Percentiles rank a stretch among this genome's conserved stretches.
These are phyloP conservation scores for Viola odorata DNA, from an alignment of 345 rosid genomes.

Conservation along the genomic window DNA sequence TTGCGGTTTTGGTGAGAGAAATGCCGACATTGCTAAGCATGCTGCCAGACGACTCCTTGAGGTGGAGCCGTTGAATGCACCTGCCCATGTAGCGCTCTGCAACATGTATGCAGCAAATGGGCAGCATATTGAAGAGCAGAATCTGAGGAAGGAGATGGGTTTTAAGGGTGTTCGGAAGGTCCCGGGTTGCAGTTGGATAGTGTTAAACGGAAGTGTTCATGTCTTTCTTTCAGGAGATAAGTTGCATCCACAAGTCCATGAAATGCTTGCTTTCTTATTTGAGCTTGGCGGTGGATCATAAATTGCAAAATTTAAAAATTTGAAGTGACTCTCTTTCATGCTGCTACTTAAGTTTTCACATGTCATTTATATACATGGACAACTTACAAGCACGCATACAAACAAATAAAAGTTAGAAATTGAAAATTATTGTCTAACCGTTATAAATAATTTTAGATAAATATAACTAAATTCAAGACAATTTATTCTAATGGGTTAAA, in stretches of 20 bases:
- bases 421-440: too few relatives aligned
- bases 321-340: too few relatives aligned
- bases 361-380: too few relatives aligned
- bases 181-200: constrained; percentile 84
- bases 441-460: too few relatives aligned
- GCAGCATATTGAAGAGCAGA: constrained; percentile 44
- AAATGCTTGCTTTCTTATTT: constrained; percentile 32
- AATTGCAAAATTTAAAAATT: too few relatives aligned
- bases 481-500: too few relatives aligned
- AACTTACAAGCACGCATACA: too few relatives aligned
- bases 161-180: constrained; percentile 67
- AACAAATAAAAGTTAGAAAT: too few relatives aligned
- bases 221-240: constrained; percentile 63
- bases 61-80: constrained; percentile 58
- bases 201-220: constrained; percentile 40
- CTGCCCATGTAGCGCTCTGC: constrained; percentile 65
- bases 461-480: too few relatives aligned
- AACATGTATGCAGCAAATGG: constrained; percentile 56
- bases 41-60: constrained; percentile 47
- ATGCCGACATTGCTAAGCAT: constrained; percentile 36
- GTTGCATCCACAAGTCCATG: constrained; percentile 24
- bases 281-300: constrained; percentile 19
- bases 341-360: too few relatives aligned
- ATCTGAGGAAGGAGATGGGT: constrained; percentile 63
- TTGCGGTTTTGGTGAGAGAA: constrained; percentile 40